Conservation (phyloP, 257 asterid species). For the Petunia axillaris region DNA sequence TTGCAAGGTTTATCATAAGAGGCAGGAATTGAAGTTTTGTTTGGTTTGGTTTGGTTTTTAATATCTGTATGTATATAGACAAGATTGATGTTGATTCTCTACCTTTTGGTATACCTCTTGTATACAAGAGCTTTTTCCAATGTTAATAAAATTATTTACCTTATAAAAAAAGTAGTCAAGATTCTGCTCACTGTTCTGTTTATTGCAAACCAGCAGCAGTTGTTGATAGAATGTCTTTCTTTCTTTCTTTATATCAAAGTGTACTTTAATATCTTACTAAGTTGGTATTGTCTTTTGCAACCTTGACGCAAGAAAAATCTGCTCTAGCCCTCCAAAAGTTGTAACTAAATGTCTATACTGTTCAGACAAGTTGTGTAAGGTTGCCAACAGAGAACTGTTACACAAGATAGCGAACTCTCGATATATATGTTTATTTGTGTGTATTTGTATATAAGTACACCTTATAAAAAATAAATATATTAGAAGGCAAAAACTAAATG, state of each 20-base stretch:
- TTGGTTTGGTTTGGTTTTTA: no score
- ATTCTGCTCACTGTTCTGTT: background rate
- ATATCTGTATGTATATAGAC: no score
- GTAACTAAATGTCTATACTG: background rate
- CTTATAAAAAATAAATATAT: no score
- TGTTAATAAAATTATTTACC: no score
- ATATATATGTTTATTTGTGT: background rate
- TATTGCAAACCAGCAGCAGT: background rate
- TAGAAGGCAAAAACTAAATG: no score
- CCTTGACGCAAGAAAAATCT: background rate
- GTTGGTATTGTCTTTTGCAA: slow-evolving; percentile 14
- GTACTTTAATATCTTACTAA: background rate
- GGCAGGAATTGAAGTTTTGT: background rate
- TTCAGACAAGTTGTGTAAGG: background rate
- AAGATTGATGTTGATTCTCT: no score
- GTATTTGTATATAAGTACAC: background rate
- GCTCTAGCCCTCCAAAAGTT: background rate
- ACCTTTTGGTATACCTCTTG: no score
- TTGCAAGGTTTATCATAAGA: background rate
- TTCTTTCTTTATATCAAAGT: background rate
- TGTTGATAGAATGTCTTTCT: background rate
- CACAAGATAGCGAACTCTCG: no score
- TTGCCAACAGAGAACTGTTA: no score
- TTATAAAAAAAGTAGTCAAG: background rate
- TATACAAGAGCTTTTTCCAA: no score